Percentiles rank a stretch among this genome's conserved stretches.
phyloP scores from a whole-genome alignment of 768 basidiomycete genomes.

The Trametes cingulata region DNA sequence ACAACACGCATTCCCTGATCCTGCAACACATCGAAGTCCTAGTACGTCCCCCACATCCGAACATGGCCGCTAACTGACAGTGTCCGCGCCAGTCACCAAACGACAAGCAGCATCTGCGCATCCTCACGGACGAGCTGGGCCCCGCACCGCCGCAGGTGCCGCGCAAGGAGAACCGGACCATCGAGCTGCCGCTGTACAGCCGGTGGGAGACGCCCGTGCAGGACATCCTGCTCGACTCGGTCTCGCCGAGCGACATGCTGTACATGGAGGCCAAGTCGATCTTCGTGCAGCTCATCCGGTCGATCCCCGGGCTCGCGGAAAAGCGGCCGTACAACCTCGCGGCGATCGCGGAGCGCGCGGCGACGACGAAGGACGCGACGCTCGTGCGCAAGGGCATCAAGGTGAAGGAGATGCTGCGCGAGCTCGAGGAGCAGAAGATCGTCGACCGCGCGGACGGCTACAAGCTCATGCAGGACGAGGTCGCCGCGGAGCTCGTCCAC shows the following conservation, averaged over 20 bases:
- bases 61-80: not conserved
- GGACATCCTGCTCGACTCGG: slow-evolving; percentile 95
- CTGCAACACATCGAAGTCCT: slow-evolving; percentile 93
- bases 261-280: slow-evolving; percentile 99
- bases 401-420: slow-evolving; percentile 98
- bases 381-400: slow-evolving; percentile 98
- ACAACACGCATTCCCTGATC: slow-evolving; percentile 96
- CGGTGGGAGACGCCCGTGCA: slow-evolving; percentile 99
- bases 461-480: slow-evolving; percentile 97
- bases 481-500: slow-evolving; percentile 91
- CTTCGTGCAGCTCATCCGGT: slow-evolving; percentile 96
- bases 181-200: slow-evolving; percentile 90
- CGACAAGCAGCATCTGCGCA: slow-evolving; percentile 96
- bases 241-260: slow-evolving; percentile 96
- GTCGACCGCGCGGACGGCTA: slow-evolving; percentile 83
- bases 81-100: slow-evolving; percentile 74
- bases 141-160: slow-evolving; percentile 93
- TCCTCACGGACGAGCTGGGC: slow-evolving; percentile 95
- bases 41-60: slow-evolving; percentile 50
- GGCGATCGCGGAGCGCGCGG: slow-evolving; percentile 89
- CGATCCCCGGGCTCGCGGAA: slow-evolving; percentile 81
- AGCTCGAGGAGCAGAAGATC: slow-evolving; percentile 87
- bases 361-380: slow-evolving; percentile 95
- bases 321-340: slow-evolving; percentile 88
- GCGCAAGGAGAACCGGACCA: slow-evolving; percentile 94